Percentiles rank a stretch among this genome's conserved stretches.
These are phyloP conservation scores for Carex littledalei DNA, from an alignment of 176 grass and related monocot genomes.

Conservation along the genomic window DNA sequence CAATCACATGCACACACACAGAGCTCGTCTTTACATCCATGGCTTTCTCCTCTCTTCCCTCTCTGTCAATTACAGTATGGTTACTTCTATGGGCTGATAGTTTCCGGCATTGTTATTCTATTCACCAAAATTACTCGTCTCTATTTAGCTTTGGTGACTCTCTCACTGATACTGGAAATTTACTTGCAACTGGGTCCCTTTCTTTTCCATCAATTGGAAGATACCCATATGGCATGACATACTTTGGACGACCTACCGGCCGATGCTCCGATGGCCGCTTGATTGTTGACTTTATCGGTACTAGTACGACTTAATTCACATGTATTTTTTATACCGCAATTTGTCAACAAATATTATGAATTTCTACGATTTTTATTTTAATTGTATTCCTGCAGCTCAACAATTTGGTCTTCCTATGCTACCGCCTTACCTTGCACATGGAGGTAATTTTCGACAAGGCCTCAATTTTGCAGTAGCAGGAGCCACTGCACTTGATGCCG, in stretches of 20 bases:
- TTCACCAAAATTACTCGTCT: slow-evolving; percentile 58
- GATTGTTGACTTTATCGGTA: slow-evolving; percentile 81
- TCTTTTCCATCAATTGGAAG: slow-evolving; percentile 50
- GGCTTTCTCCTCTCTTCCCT: slow-evolving; percentile 31
- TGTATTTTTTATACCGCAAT: not conserved
- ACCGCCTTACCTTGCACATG: slow-evolving; percentile 46
- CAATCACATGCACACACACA: not conserved
- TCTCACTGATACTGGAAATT: slow-evolving; percentile 74
- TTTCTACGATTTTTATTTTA: not conserved
- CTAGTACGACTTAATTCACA: not conserved
- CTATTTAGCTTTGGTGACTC: slow-evolving; percentile 91
- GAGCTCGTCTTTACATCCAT: slow-evolving; percentile 18
- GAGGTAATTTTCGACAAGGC: slow-evolving; percentile 41
- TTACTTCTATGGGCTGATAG: slow-evolving; percentile 26
- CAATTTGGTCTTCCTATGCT: slow-evolving; percentile 73
- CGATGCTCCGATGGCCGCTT: slow-evolving; percentile 83
- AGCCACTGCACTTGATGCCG: slow-evolving; percentile 69
- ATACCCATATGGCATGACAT: slow-evolving; percentile 88
- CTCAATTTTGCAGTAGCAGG: slow-evolving; percentile 81
- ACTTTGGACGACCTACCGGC: slow-evolving; percentile 72
- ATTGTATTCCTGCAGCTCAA: slow-evolving; percentile 35
- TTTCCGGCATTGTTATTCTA: slow-evolving; percentile 23
- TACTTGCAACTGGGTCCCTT: slow-evolving; percentile 41
- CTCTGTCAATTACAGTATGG: slow-evolving; percentile 27
- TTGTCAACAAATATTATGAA: not conserved